Evolutionary conservation across 2,329 filamentous ascomycete species (phyloP).

Genomic region (Achaetomium macrosporum): DNA sequence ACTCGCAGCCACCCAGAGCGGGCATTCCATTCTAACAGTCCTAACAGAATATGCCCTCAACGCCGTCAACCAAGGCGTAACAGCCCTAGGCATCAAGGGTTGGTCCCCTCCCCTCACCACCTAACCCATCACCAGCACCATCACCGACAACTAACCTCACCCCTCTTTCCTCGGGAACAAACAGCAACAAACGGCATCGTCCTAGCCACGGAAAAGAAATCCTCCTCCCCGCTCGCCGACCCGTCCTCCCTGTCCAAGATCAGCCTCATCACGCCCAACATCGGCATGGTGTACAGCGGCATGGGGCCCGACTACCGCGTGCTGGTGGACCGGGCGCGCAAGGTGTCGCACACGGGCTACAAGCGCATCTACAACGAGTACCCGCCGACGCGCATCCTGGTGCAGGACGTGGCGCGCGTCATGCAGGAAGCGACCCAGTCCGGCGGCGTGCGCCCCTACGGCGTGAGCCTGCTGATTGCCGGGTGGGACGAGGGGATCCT

Average conservation of each 20-base stretch:
- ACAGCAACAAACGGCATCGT: constrained; percentile 97
- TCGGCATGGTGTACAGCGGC: constrained; percentile 98
- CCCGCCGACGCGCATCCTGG: constrained; percentile 97
- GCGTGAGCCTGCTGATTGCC: constrained; percentile 89
- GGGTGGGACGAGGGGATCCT: constrained; percentile 97
- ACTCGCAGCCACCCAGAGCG: background rate
- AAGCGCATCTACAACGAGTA: constrained; percentile 99
- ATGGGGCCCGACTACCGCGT: constrained; percentile 99
- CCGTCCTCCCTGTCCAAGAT: constrained; percentile 93
- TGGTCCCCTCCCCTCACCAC: constrained; percentile 25
- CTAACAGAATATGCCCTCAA: constrained; percentile 91
- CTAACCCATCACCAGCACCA: constrained; percentile 41
- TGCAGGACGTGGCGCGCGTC: constrained; percentile 93
- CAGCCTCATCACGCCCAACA: constrained; percentile 96
- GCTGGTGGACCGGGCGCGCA: constrained; percentile 93
- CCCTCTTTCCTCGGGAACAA: background rate
- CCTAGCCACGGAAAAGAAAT: constrained; percentile 98
- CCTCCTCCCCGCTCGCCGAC: constrained; percentile 93
- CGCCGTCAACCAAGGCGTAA: constrained; percentile 98
- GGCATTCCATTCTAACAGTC: constrained; percentile 16
- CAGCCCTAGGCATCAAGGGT: constrained; percentile 98
- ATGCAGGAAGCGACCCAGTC: constrained; percentile 99
- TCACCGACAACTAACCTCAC: constrained; percentile 45
- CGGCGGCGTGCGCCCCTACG: constrained; percentile 93
- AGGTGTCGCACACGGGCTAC: constrained; percentile 96